Percentiles rank a stretch among this genome's conserved stretches.
Conservation (phyloP, 148 eudicot species). For the Vaccinium vitisidaea region DNA sequence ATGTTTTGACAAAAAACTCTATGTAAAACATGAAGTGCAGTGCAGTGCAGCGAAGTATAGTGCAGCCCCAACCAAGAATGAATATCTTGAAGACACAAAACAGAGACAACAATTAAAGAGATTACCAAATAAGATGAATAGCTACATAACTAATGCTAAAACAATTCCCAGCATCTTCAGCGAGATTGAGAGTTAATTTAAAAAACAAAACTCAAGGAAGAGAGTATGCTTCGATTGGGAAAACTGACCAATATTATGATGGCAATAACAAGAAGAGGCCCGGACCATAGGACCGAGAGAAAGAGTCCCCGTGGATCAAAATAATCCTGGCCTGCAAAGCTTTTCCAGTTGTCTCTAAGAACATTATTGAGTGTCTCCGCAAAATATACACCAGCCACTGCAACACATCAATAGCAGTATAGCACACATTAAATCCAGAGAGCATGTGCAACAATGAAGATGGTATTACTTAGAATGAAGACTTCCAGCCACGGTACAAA, state of each 20-base stretch:
- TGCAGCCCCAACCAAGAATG: not conserved
- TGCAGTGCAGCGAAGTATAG: not conserved
- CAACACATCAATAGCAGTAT: constrained; percentile 19
- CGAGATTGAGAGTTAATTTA: not conserved
- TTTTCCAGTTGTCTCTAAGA: constrained; percentile 69
- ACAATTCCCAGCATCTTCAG: not conserved
- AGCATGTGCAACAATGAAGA: not conserved
- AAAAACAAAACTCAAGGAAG: not conserved
- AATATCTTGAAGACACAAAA: not conserved
- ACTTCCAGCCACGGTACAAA: not conserved
- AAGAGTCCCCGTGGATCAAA: constrained; percentile 80
- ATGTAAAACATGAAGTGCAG: not conserved
- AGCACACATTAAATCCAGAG: not conserved
- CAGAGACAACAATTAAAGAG: not conserved
- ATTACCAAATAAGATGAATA: not conserved
- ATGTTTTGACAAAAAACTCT: no score
- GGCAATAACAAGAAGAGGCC: constrained; percentile 77
- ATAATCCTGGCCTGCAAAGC: constrained; percentile 89
- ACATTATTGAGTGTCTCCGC: constrained; percentile 78
- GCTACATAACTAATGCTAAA: not conserved
- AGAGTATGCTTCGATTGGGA: constrained; percentile 4
- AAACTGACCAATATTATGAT: constrained; percentile 82
- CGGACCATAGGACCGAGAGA: constrained; percentile 88
- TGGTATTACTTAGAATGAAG: not conserved
- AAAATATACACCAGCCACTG: constrained; percentile 85